These are phyloP conservation scores for Penicillium ochrochloron DNA, from an alignment of 495 filamentous ascomycete species.

Conservation along the genomic window DNA sequence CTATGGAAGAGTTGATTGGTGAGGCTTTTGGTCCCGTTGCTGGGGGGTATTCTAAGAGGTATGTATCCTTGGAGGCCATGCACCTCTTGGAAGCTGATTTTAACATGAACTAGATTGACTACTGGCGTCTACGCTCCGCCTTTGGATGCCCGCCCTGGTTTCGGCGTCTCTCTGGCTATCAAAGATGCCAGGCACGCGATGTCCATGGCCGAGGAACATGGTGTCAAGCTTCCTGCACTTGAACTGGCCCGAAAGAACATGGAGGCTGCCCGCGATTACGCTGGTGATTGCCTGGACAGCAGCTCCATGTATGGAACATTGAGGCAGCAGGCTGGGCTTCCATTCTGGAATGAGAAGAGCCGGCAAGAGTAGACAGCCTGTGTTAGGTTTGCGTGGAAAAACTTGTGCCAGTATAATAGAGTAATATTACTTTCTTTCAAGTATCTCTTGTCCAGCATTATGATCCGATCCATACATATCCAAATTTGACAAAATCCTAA, in stretches of 20 bases:
- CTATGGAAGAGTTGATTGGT: conserved; percentile 55
- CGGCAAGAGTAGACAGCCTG: conserved; percentile 30
- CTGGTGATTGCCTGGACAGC: conserved; percentile 49
- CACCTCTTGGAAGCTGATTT: not conserved
- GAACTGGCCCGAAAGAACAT: conserved; percentile 45
- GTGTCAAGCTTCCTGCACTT: conserved; percentile 46
- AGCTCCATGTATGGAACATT: conserved; percentile 51
- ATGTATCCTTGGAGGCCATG: conserved; percentile 1
- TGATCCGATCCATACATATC: not conserved
- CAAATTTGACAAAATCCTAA: not conserved
- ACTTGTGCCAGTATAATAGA: conserved; percentile 12
- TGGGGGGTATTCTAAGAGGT: conserved; percentile 55
- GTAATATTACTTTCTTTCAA: conserved; percentile 6
- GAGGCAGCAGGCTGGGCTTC: conserved; percentile 47
- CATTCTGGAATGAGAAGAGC: conserved; percentile 54
- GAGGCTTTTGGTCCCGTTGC: conserved; percentile 57
- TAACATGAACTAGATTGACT: conserved; percentile 38
- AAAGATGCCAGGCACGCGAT: conserved; percentile 52
- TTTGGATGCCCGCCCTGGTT: conserved; percentile 46
- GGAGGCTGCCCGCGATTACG: conserved; percentile 47
- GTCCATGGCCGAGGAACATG: conserved; percentile 40
- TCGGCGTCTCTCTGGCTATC: conserved; percentile 51
- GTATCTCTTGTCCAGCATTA: conserved; percentile 1
- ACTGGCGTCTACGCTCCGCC: conserved; percentile 51
- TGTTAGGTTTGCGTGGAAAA: not conserved